phyloP scores from a whole-genome alignment of 2,329 filamentous ascomycete genomes.

The Clonostachys rhizophaga region DNA sequence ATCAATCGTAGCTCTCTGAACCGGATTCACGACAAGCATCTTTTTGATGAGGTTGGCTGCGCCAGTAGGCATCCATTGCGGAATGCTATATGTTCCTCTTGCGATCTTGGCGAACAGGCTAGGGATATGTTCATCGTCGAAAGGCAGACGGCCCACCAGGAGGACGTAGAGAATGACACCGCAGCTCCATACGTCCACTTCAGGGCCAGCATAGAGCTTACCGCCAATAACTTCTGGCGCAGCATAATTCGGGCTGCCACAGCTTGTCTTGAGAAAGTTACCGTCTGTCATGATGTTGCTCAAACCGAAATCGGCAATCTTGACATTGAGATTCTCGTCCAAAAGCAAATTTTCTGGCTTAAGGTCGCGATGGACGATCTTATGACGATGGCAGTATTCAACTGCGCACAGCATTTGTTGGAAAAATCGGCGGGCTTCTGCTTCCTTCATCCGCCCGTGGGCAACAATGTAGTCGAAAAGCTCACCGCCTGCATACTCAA shows the following conservation, averaged over 20 bases:
- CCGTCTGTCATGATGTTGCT: conserved; percentile 99
- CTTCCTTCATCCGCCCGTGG: conserved; percentile 85
- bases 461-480: conserved; percentile 98
- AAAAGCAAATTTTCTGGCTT: conserved; percentile 96
- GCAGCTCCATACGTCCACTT: conserved; percentile 98
- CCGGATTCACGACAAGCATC: conserved; percentile 93
- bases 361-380: conserved; percentile 95
- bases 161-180: conserved; percentile 87
- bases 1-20: conserved; percentile 88
- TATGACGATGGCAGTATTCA: conserved; percentile 97
- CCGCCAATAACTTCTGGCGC: conserved; percentile 97
- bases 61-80: conserved; percentile 83
- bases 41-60: conserved; percentile 79
- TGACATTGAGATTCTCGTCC: conserved; percentile 94
- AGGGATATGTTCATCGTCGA: conserved; percentile 98
- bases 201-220: conserved; percentile 93
- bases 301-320: conserved; percentile 97
- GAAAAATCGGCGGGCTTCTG: conserved; percentile 94
- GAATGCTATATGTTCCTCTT: conserved; percentile 87
- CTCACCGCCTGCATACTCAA: conserved; percentile 95
- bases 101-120: conserved; percentile 97
- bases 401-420: conserved; percentile 99
- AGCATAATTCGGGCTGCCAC: conserved; percentile 96
- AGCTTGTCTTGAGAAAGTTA: conserved; percentile 98
- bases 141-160: conserved; percentile 78